These are phyloP conservation scores for Aquilaria sinensis DNA, from an alignment of 345 rosid genomes.

Conservation along the genomic window DNA sequence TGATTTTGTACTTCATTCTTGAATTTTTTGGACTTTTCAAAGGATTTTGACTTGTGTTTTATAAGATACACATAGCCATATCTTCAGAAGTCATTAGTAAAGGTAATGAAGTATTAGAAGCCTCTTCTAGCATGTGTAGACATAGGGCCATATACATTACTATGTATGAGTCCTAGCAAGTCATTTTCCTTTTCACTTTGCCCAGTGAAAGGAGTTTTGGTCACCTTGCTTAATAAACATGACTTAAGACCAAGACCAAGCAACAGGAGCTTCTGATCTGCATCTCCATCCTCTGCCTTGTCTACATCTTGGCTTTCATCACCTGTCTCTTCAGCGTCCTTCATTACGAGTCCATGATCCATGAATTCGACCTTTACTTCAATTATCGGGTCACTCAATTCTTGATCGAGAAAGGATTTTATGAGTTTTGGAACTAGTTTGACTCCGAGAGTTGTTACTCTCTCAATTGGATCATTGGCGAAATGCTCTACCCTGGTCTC, in stretches of 20 bases:
- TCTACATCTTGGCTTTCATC: conserved; percentile 79
- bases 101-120: too few species aligned
- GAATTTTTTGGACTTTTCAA: too few species aligned
- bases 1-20: too few species aligned
- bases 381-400: conserved; percentile 85
- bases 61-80: too few species aligned
- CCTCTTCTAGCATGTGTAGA: too few species aligned
- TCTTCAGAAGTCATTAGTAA: too few species aligned
- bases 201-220: too few species aligned
- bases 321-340: conserved; percentile 87
- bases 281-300: conserved; percentile 67
- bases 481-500: conserved; percentile 87
- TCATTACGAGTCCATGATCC: conserved; percentile 97
- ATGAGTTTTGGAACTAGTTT: conserved; percentile 99
- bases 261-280: conserved; percentile 93
- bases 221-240: too few species aligned
- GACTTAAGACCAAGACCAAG: conserved; percentile 66
- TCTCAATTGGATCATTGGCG: conserved; percentile 90
- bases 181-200: too few species aligned
- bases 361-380: conserved; percentile 96
- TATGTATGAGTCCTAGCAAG: too few species aligned
- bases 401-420: conserved; percentile 79
- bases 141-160: too few species aligned
- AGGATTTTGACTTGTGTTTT: too few species aligned
- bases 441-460: conserved; percentile 98